A percentile compares a stretch with the other conserved stretches of the same genome.
Conservation (phyloP, 495 filamentous ascomycete species). For the Penicillium cataractarum region DNA sequence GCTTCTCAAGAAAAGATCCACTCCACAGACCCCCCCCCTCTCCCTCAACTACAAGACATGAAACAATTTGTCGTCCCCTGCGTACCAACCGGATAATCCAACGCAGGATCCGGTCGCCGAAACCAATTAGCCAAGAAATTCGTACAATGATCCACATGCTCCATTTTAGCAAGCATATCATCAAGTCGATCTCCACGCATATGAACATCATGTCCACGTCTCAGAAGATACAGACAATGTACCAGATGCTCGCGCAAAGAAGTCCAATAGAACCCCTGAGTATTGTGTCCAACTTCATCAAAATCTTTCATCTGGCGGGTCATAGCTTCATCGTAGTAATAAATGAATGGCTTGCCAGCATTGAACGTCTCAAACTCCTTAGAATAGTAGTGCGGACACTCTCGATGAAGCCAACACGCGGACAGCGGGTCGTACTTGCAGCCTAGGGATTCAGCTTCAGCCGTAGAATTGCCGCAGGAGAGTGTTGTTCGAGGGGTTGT, state of each 20-base stretch:
- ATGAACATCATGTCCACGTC: background rate
- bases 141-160: constrained; percentile 3
- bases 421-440: background rate
- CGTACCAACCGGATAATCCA: background rate
- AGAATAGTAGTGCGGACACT: background rate
- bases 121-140: background rate
- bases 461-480: background rate
- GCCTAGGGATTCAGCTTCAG: background rate
- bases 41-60: background rate
- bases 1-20: too few relatives aligned
- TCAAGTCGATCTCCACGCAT: background rate
- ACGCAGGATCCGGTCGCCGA: background rate
- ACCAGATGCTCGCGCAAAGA: background rate
- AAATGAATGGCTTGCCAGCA: background rate
- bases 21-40: too few relatives aligned
- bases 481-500: background rate
- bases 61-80: background rate
- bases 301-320: background rate
- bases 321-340: background rate
- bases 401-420: background rate
- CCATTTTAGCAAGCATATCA: background rate
- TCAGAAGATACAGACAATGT: background rate
- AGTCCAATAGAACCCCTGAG: background rate
- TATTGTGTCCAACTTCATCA: constrained; percentile 1
- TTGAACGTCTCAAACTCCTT: constrained; percentile 1